These are phyloP conservation scores for Tagetes patula DNA, from an alignment of 129 eudicot genomes.

Conservation along the genomic window DNA sequence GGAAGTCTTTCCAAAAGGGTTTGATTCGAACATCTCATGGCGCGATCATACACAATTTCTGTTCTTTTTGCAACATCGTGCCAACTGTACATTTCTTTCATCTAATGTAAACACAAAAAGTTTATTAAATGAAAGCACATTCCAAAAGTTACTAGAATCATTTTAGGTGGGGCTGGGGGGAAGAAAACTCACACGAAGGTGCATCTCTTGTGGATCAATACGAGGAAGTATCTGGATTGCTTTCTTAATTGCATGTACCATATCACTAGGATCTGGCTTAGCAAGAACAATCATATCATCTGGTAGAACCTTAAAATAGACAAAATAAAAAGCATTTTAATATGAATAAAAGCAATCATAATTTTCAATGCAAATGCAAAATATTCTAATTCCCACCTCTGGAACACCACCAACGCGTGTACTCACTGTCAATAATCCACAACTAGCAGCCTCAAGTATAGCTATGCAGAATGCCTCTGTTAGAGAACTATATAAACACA, in stretches of 20 bases:
- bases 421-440: slow-evolving; percentile 94
- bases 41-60: slow-evolving; percentile 84
- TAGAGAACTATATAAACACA: slow-evolving; percentile 60
- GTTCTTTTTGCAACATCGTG: slow-evolving; percentile 96
- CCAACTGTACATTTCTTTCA: slow-evolving; percentile 94
- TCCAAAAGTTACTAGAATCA: slow-evolving; percentile 1
- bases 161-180: background rate
- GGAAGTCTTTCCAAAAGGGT: slow-evolving; percentile 81
- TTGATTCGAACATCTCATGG: slow-evolving; percentile 81
- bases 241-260: slow-evolving; percentile 79
- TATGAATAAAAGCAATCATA: background rate
- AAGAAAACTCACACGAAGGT: slow-evolving; percentile 60
- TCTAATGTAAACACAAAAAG: slow-evolving; percentile 40
- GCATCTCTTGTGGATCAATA: slow-evolving; percentile 95
- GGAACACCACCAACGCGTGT: slow-evolving; percentile 99
- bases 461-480: slow-evolving; percentile 99
- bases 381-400: slow-evolving; percentile 58
- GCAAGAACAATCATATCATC: slow-evolving; percentile 99
- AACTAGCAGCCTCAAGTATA: slow-evolving; percentile 97
- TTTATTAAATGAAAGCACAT: slow-evolving; percentile 2
- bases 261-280: slow-evolving; percentile 89
- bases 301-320: slow-evolving; percentile 78
- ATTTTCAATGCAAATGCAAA: slow-evolving; percentile 20
- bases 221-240: slow-evolving; percentile 84
- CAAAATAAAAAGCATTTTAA: slow-evolving; percentile 7